A percentile compares a stretch with the other conserved stretches of the same genome.
Evolutionary conservation across 306 rosid genomes (phyloP).

Genomic region (Crotalaria pallida): DNA sequence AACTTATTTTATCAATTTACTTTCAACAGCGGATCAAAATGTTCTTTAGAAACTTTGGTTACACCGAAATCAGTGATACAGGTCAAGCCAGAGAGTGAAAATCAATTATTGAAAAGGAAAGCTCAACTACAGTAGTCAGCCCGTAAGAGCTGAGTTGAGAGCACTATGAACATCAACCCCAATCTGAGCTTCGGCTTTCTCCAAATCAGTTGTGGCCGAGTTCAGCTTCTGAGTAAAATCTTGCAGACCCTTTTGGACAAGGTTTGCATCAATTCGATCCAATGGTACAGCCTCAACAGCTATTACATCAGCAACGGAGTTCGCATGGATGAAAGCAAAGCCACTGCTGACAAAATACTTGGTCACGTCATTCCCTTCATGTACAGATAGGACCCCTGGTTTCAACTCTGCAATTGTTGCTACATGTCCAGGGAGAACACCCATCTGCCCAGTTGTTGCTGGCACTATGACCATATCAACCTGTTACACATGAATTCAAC

Average conservation of each 20-base stretch:
- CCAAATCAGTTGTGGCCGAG: conserved; percentile 88
- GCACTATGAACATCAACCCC: conserved; percentile 93
- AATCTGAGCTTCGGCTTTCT: conserved; percentile 99
- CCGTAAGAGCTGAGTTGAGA: conserved; percentile 69
- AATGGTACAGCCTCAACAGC: conserved; percentile 94
- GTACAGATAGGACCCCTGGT: conserved; percentile 85
- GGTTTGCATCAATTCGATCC: conserved; percentile 60
- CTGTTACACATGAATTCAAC: conserved; percentile 32
- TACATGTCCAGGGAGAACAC: conserved; percentile 99
- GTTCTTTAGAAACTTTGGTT: conserved; percentile 16
- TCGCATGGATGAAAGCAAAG: conserved; percentile 85
- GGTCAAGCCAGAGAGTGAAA: conserved; percentile 21
- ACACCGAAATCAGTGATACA: too few species aligned
- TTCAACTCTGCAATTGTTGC: conserved; percentile 96
- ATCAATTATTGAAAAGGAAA: conserved; percentile 13
- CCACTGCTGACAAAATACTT: conserved; percentile 95
- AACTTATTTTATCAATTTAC: conserved; percentile 47
- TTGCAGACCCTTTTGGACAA: conserved; percentile 90
- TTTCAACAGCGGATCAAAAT: conserved; percentile 33
- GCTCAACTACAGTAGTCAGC: conserved; percentile 39
- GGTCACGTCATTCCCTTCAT: conserved; percentile 63
- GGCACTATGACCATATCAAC: conserved; percentile 97
- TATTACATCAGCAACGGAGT: conserved; percentile 73
- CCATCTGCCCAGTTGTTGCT: conserved; percentile 96
- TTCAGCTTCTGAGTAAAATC: conserved; percentile 90